Conservation (phyloP, 164 flowering plant genomes). For the Chimonanthus salicifolius region DNA sequence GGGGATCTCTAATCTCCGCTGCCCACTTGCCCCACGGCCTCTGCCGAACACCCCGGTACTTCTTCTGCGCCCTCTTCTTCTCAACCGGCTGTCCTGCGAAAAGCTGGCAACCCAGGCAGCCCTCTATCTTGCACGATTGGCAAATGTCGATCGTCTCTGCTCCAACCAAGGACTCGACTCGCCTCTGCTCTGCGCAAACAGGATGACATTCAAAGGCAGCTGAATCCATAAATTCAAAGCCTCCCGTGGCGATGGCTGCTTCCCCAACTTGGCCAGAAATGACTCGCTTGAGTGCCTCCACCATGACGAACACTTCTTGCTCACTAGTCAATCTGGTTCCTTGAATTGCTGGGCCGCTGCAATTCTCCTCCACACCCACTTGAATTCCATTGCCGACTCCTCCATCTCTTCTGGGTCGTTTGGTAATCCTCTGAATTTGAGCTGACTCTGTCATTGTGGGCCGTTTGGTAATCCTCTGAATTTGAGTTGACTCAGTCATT, state of each 20-base stretch:
- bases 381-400: not conserved
- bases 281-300: constrained; percentile 7
- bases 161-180: not conserved
- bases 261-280: not conserved
- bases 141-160: not conserved
- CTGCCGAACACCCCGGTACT: constrained; percentile 13
- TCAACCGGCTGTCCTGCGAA: not conserved
- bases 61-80: constrained; percentile 1
- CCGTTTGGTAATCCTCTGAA: not conserved
- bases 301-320: constrained; percentile 5
- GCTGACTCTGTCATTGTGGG: not conserved
- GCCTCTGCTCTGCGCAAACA: not conserved
- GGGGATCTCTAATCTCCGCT: constrained; percentile 10
- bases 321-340: not conserved
- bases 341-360: not conserved
- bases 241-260: not conserved
- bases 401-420: not conserved
- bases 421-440: not conserved
- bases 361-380: not conserved
- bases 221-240: not conserved
- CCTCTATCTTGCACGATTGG: not conserved
- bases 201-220: not conserved
- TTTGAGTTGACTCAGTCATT: not conserved
- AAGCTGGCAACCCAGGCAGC: constrained; percentile 1
- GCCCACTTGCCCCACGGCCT: constrained; percentile 15